Base-by-base conservation (phyloP, 371 early-diverging fungal genomes). In the Mortierella sp. region DNA sequence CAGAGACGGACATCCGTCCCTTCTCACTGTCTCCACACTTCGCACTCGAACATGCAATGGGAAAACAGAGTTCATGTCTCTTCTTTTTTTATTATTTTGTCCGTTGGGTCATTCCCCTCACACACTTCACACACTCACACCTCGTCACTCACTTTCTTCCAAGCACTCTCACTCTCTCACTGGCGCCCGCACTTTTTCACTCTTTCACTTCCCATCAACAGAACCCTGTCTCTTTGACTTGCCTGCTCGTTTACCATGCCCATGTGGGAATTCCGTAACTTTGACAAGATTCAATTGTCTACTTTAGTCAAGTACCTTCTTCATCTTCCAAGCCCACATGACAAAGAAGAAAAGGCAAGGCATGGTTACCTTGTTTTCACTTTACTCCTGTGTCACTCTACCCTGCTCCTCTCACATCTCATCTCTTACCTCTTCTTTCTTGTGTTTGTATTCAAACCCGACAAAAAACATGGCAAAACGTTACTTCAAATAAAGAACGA, bases 101-200 rank as follows among this genome's bases (percentile, higher is more conserved):
- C 65, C 65, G 68, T 68, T 68, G 68, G 42, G 38, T 24, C 38
- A 38, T 21, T 65, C 50, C 21, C 31, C 26, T 26, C 48, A 10
- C 48, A n/a, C 16, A 50, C 73, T 38, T 44, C 16, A 58, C 58
- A n/a, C 50, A 47, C 26, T 28, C 45, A 1, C 44, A 26, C 13
- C 45, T 44, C 71, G 19, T n/a, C 47, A n/a, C 45, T 28, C 45
- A 7, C 31, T 5, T 16, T 50, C 50, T 34, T 34, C 28, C 63
- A 63, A 31, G 63, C 63, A 63, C 63, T 63, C 63, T 63, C 63
- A 63, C 63, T 63, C 63, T 63, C 63, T 63, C 63, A 63, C 63
- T 63, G 63, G 63, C 63, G 63, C 63, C 63, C 63, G 34, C 63
- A 63, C 63, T 19, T 63, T 60, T 63, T 8, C 63, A 34, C 63